A percentile compares a stretch with the other conserved stretches of the same genome.
Evolutionary conservation across 257 asterid genomes (phyloP).

Genomic region (Plectranthus barbatus): DNA sequence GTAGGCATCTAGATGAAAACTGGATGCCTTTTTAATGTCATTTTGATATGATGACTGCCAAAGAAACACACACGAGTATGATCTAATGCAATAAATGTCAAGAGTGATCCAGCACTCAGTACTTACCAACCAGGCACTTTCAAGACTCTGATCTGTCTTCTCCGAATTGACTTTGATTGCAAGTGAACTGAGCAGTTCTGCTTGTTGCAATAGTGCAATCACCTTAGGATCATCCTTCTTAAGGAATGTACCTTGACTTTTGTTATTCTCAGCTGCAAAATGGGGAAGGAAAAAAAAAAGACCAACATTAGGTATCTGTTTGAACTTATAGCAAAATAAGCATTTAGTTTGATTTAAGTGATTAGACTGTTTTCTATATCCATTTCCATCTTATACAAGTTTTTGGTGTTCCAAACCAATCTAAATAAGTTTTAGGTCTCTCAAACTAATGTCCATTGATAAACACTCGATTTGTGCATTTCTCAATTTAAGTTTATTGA

Average conservation of each 20-base stretch:
- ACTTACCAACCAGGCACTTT: slow-evolving; percentile 83
- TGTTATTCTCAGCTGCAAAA: slow-evolving; percentile 41
- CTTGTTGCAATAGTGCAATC: slow-evolving; percentile 87
- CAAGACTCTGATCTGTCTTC: slow-evolving; percentile 72
- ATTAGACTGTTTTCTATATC: not conserved
- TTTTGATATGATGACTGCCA: not conserved
- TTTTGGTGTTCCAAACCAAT: slow-evolving; percentile 1
- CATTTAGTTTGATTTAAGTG: not conserved
- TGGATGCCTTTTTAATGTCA: not conserved
- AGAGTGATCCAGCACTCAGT: not conserved
- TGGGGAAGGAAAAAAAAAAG: not conserved
- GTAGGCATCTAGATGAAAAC: not conserved
- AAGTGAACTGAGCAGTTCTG: slow-evolving; percentile 80
- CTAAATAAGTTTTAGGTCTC: not conserved
- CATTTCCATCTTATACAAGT: slow-evolving; percentile 4
- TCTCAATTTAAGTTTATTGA: too few relatives aligned
- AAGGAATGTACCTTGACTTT: slow-evolving; percentile 52
- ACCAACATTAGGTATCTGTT: too few relatives aligned
- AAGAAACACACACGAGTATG: not conserved
- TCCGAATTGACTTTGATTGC: slow-evolving; percentile 81
- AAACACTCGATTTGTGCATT: slow-evolving; percentile 33
- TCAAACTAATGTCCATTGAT: slow-evolving; percentile 30
- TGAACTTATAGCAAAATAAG: not conserved
- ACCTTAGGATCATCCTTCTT: slow-evolving; percentile 90
- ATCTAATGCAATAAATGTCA: not conserved